These are phyloP conservation scores for Tylopilus intermedius DNA, from an alignment of 768 basidiomycete genomes.

Conservation along the genomic window DNA sequence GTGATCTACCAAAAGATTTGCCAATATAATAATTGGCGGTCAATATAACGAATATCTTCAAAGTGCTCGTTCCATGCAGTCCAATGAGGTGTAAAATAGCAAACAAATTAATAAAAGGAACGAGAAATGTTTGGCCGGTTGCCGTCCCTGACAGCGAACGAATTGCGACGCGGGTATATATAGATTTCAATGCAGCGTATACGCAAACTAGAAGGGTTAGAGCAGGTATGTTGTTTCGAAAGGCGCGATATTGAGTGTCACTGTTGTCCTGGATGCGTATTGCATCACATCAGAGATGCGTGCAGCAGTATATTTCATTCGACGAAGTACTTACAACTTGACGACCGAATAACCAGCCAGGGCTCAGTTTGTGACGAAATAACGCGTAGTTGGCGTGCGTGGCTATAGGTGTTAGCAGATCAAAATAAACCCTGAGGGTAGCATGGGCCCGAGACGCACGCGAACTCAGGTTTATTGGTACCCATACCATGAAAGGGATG, in stretches of 20 bases:
- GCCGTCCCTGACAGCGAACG: slow-evolving; percentile 22
- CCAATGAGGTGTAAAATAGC: slow-evolving; percentile 60
- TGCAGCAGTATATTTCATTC: neutral
- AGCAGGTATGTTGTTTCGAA: slow-evolving; percentile 72
- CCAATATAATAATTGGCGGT: slow-evolving; percentile 64
- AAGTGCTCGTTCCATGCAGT: slow-evolving; percentile 73
- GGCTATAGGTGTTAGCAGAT: slow-evolving; percentile 36
- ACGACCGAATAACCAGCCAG: slow-evolving; percentile 81
- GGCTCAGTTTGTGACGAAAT: slow-evolving; percentile 53
- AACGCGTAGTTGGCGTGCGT: slow-evolving; percentile 68
- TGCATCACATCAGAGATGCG: neutral
- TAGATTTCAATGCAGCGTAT: slow-evolving; percentile 54
- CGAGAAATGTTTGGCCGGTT: slow-evolving; percentile 33
- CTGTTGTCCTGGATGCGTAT: slow-evolving; percentile 72
- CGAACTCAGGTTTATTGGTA: slow-evolving; percentile 67
- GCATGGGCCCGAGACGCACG: slow-evolving; percentile 47
- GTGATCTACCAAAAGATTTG: slow-evolving; percentile 39
- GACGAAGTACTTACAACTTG: slow-evolving; percentile 53
- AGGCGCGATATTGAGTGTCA: slow-evolving; percentile 85
- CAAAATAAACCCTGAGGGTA: slow-evolving; percentile 1
- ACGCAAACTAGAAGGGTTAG: slow-evolving; percentile 44
- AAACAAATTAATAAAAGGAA: slow-evolving; percentile 58
- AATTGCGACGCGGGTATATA: slow-evolving; percentile 37
- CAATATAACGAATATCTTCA: slow-evolving; percentile 78
- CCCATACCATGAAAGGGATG: slow-evolving; percentile 71